Percentiles rank a stretch among this genome's conserved stretches.
Evolutionary conservation across 176 grass and related monocot genomes (phyloP).

Genomic region (Aegilops tauschii): DNA sequence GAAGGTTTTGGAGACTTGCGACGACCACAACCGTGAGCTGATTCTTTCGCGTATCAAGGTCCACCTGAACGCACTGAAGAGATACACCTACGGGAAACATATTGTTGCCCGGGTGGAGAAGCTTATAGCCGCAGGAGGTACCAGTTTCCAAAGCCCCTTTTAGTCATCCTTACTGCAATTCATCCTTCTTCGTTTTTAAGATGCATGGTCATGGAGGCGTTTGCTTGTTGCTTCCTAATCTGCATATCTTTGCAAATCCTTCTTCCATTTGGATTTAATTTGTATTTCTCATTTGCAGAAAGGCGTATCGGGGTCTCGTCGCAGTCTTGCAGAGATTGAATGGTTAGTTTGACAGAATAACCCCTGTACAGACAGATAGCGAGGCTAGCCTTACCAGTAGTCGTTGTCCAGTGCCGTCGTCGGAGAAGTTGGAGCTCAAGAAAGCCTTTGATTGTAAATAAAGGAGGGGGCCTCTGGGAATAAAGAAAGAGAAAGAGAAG

Average conservation of each 20-base stretch:
- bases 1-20: constrained; percentile 93
- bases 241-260: too few species aligned
- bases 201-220: not conserved
- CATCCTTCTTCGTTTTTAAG: not conserved
- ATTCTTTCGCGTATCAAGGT: constrained; percentile 95
- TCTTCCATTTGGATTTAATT: not conserved
- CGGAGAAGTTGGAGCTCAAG: constrained; percentile 33
- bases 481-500: constrained; percentile 64
- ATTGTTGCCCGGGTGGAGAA: constrained; percentile 97
- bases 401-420: constrained; percentile 54
- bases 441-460: constrained; percentile 92
- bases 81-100: constrained; percentile 95
- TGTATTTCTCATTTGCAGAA: constrained; percentile 33
- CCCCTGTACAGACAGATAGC: constrained; percentile 95
- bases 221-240: not conserved
- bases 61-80: constrained; percentile 96
- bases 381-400: constrained; percentile 73
- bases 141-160: not conserved
- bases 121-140: constrained; percentile 89
- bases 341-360: constrained; percentile 43
- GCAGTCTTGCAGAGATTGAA: constrained; percentile 47
- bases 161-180: not conserved
- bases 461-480: constrained; percentile 71
- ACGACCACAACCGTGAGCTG: constrained; percentile 84
- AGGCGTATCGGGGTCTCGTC: constrained; percentile 52